Evolutionary conservation across 2,329 filamentous ascomycete genomes (phyloP), one percentile per base, ranked within the genome.

Genomic region (Fusarium hostae): DNA sequence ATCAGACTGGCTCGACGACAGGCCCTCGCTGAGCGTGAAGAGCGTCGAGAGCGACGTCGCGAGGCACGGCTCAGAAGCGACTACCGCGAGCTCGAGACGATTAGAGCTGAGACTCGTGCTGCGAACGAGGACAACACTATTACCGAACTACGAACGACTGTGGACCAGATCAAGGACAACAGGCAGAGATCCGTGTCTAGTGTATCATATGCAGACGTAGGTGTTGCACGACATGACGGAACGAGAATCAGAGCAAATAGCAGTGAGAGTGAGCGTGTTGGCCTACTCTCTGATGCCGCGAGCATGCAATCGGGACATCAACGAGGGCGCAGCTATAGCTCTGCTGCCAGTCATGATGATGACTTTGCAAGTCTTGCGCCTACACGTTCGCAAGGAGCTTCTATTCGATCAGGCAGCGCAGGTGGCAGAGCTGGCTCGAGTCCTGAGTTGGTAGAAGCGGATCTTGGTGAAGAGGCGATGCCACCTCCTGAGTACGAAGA

Each of bases 1-100:
- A 95, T 98, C 65, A 91, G 96, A 16, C 79, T 93, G 16, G 90
- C 93, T 22, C 89, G 96, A 59, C 89, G 95, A 56, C 86, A 89
- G 61, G 92, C 97, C 79, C 86, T 91, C 41, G 89, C 89, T 8
- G 94, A 96, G 69, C 90, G 94, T 9, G 93, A 97, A 73, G 90
- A 92, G 71, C 86, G 93, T n/a, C 86, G 93, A 56, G 86, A 88
- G 50, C 85, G 90, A 63, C 86, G 93, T 32, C 85, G 89, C 34
- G 92, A 94, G 71, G 95, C 95, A 15, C 88, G 93, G 54, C 87
- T 86, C 59, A 86, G 91, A 55, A 91, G 92, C 54, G 94, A 97
- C 80, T 80, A 80, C n/a, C 84, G 87, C 5, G 89, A 92, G 2
- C 82, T 97, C n/a, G 88, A 90, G 63, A 86, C 89, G 41, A 82